phyloP scores from a whole-genome alignment of 148 eudicot genomes.

The Arctostaphylos glauca region DNA sequence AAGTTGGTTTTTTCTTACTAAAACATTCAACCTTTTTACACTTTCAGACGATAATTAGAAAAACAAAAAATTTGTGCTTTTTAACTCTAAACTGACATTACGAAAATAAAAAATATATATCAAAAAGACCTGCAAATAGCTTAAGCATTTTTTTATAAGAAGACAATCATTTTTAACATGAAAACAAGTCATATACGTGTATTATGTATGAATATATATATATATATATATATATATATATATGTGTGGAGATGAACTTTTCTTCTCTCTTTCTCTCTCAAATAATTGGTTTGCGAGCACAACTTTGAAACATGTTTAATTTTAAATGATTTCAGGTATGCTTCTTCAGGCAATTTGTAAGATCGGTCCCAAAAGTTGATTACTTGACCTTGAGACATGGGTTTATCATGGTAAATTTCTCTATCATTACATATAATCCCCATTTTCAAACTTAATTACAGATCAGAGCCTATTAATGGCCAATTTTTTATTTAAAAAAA shows the following conservation, averaged over 20 bases:
- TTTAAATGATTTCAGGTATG: slow-evolving; percentile 37
- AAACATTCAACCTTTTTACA: not conserved
- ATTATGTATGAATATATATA: not conserved
- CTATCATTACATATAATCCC: not conserved
- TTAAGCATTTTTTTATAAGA: not conserved
- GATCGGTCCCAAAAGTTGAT: slow-evolving; percentile 63
- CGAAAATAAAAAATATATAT: not conserved
- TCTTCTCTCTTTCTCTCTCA: not conserved
- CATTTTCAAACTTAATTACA: too few relatives aligned
- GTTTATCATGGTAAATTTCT: slow-evolving; percentile 43
- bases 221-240: not conserved
- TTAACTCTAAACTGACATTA: not conserved
- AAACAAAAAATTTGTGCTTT: not conserved
- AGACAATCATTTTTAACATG: not conserved
- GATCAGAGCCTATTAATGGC: not conserved
- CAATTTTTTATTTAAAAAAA: not conserved
- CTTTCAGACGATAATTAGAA: not conserved
- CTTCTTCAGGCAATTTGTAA: slow-evolving; percentile 62
- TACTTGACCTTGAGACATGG: slow-evolving; percentile 63
- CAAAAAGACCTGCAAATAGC: not conserved
- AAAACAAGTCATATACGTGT: not conserved
- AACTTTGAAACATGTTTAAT: not conserved
- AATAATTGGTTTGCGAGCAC: not conserved
- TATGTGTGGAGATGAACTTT: not conserved
- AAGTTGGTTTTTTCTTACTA: not conserved